A percentile compares a stretch with the other conserved stretches of the same genome.
These are phyloP conservation scores for Isoetes engelmannii DNA, from an alignment of 83 land plant genomes.

Conservation along the genomic window DNA sequence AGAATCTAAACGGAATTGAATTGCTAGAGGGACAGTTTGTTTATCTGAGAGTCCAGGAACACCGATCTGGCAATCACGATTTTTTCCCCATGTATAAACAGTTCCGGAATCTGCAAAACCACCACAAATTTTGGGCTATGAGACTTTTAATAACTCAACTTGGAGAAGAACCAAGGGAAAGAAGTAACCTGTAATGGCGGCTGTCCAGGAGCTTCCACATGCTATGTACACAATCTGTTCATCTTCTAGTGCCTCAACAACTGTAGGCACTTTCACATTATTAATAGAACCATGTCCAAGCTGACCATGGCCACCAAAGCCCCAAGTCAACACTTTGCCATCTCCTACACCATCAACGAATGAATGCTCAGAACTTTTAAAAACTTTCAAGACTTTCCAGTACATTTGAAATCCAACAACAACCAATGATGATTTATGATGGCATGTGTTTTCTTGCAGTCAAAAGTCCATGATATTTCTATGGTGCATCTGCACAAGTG, in stretches of 20 bases:
- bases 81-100: slow-evolving; percentile 89
- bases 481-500: too few relatives aligned
- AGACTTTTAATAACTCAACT: neutral
- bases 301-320: slow-evolving; percentile 94
- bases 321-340: slow-evolving; percentile 90
- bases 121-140: neutral
- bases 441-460: too few relatives aligned
- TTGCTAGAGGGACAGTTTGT: slow-evolving; percentile 50
- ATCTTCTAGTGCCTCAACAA: slow-evolving; percentile 58
- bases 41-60: slow-evolving; percentile 77
- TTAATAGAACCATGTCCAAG: slow-evolving; percentile 64
- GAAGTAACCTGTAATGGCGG: slow-evolving; percentile 73
- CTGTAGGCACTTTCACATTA: slow-evolving; percentile 50
- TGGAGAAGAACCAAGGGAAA: neutral
- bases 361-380: too few relatives aligned
- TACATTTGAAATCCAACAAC: too few relatives aligned
- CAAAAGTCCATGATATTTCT: too few relatives aligned
- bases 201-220: slow-evolving; percentile 84
- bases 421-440: too few relatives aligned
- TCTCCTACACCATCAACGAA: slow-evolving; percentile 52
- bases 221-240: slow-evolving; percentile 50
- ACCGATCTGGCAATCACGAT: slow-evolving; percentile 74
- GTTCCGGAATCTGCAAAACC: slow-evolving; percentile 54
- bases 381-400: too few relatives aligned
- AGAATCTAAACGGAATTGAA: slow-evolving; percentile 11